Percentiles rank a stretch among this genome's conserved stretches.
Conservation (phyloP, 2,329 filamentous ascomycete genomes). For the Ascochyta koolunga region DNA sequence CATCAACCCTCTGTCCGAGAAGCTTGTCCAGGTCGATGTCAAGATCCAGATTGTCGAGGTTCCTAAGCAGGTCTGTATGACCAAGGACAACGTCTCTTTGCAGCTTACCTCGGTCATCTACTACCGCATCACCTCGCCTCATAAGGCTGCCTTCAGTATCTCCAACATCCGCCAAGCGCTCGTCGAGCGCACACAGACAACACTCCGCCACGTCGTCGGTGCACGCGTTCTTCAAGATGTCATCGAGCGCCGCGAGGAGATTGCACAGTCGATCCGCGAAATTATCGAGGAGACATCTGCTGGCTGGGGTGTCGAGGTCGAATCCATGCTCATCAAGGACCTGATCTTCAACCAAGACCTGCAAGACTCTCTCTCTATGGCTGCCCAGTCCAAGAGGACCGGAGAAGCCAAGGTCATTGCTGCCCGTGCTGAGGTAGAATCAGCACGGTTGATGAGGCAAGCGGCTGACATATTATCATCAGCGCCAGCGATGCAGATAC, state of each 20-base stretch:
- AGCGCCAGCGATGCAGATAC: conserved; percentile 81
- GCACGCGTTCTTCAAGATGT: conserved; percentile 96
- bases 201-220: conserved; percentile 93
- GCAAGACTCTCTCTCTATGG: conserved; percentile 96
- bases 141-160: conserved; percentile 97
- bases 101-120: conserved; percentile 97
- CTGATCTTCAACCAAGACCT: conserved; percentile 96
- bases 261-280: conserved; percentile 91
- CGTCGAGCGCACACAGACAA: conserved; percentile 96
- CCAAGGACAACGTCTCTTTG: conserved; percentile 97
- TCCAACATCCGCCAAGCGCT: conserved; percentile 94
- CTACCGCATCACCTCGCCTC: conserved; percentile 94
- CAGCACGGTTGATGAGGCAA: conserved; percentile 87
- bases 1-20: conserved; percentile 94
- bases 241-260: conserved; percentile 96
- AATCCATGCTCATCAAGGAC: conserved; percentile 99
- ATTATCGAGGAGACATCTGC: conserved; percentile 96
- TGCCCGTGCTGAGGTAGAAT: conserved; percentile 94
- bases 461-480: conserved; percentile 91
- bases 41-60: conserved; percentile 99
- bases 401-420: conserved; percentile 99
- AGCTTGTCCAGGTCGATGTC: conserved; percentile 89
- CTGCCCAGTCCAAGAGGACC: conserved; percentile 96
- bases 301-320: conserved; percentile 94
- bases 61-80: conserved; percentile 97